Evolutionary conservation across 345 rosid genomes (phyloP).

Genomic region (Bruguiera sexangula): DNA sequence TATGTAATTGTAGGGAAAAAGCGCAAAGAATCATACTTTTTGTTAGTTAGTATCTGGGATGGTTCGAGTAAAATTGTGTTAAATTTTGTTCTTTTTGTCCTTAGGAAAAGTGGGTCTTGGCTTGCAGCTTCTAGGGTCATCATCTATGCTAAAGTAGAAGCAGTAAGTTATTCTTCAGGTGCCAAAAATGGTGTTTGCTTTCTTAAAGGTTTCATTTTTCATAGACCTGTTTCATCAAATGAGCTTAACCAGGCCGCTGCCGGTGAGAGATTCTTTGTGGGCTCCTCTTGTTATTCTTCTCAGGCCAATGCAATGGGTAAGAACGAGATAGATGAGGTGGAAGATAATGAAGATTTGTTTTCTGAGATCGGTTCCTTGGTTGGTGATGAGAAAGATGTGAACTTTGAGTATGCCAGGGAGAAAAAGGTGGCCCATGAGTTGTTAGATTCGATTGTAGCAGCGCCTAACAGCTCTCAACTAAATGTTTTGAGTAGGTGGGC

Average conservation of each 20-base stretch:
- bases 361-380: constrained; percentile 4
- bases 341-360: constrained; percentile 7
- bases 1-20: not conserved
- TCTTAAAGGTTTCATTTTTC: not conserved
- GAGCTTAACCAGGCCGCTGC: not conserved
- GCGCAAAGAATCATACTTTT: not conserved
- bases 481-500: constrained; percentile 2
- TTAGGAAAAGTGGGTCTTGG: constrained; percentile 9
- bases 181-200: not conserved
- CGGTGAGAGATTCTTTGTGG: not conserved
- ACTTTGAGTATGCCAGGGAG: not conserved
- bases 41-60: not conserved
- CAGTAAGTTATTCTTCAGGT: not conserved
- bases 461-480: not conserved
- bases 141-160: not conserved
- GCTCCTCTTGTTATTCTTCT: constrained; percentile 9
- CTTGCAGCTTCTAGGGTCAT: constrained; percentile 5
- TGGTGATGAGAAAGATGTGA: not conserved
- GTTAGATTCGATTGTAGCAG: constrained; percentile 4
- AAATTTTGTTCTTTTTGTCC: not conserved
- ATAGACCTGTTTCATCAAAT: not conserved
- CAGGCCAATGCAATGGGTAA: constrained; percentile 1
- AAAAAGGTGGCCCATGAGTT: not conserved
- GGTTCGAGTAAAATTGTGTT: not conserved
- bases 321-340: not conserved